These are phyloP conservation scores for Fusarium musae DNA, from an alignment of 2,329 filamentous ascomycete species.

Conservation along the genomic window DNA sequence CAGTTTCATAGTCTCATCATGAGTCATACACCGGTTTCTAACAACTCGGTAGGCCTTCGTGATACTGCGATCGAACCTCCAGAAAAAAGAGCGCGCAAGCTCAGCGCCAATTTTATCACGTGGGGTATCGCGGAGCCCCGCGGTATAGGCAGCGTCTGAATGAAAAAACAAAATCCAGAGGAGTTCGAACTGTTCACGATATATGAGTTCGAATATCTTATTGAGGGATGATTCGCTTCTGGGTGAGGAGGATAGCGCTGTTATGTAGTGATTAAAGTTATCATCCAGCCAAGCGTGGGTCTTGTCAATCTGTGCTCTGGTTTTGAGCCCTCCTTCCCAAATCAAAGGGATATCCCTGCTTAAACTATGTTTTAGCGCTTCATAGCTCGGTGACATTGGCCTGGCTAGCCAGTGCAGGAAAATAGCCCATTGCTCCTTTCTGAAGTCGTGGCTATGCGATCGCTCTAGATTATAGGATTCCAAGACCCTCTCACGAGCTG, in stretches of 20 bases:
- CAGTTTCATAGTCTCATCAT: not conserved
- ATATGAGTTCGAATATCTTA: not conserved
- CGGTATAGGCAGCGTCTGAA: too few species aligned
- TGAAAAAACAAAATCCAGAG: not conserved
- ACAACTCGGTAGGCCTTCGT: fast-evolving
- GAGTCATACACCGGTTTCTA: fast-evolving
- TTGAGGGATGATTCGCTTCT: fast-evolving
- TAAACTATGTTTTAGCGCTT: fast-evolving
- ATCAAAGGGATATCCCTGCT: not conserved
- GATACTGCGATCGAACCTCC: not conserved
- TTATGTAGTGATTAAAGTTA: not conserved
- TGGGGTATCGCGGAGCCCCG: too few species aligned
- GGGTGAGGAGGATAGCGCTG: fast-evolving
- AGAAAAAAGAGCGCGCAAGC: not conserved
- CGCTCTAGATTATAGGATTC: not conserved
- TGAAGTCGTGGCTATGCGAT: not conserved
- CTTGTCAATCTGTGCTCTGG: fast-evolving
- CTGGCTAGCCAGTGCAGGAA: not conserved
- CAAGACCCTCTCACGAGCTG: fast-evolving
- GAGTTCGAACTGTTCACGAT: not conserved
- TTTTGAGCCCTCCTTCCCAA: not conserved
- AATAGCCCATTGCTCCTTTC: fast-evolving
- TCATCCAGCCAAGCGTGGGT: not conserved
- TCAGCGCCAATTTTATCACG: fast-evolving
- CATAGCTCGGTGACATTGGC: not conserved